Evolutionary conservation across 1,139 yeast genomes (phyloP).

Genomic region (Debaryomyces subglobosus): DNA sequence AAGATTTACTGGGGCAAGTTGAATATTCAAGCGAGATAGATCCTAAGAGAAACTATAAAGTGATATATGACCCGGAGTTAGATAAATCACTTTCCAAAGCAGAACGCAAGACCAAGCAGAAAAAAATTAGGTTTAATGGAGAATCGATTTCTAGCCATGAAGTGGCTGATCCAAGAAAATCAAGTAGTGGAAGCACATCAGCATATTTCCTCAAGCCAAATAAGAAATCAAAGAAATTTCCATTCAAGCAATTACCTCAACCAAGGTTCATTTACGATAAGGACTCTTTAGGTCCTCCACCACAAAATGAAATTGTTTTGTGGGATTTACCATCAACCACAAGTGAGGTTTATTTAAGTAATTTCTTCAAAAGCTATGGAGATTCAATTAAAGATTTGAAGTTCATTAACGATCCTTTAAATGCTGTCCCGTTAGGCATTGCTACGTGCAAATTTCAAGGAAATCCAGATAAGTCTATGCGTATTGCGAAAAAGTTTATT

Average conservation of each 20-base stretch:
- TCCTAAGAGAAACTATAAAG: constrained; percentile 39
- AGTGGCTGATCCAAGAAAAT: constrained; percentile 40
- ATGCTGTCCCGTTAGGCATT: constrained; percentile 81
- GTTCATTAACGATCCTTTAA: constrained; percentile 68
- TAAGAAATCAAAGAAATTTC: constrained; percentile 45
- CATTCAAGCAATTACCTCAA: constrained; percentile 51
- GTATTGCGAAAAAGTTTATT: constrained; percentile 39
- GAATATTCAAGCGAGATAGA: constrained; percentile 21
- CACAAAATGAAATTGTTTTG: constrained; percentile 68
- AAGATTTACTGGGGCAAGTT: constrained; percentile 22
- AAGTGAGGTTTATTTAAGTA: constrained; percentile 52
- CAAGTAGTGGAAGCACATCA: constrained; percentile 24
- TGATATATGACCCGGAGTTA: constrained; percentile 62
- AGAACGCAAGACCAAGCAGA: constrained; percentile 39
- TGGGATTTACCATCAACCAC: constrained; percentile 60
- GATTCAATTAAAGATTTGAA: constrained; percentile 54
- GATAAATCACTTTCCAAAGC: constrained; percentile 30
- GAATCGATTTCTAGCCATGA: constrained; percentile 24
- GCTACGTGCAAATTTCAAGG: constrained; percentile 70
- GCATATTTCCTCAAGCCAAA: constrained; percentile 45
- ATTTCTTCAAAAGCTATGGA: constrained; percentile 64
- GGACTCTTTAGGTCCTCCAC: constrained; percentile 76
- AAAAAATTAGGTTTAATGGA: constrained; percentile 41
- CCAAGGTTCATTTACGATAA: constrained; percentile 65
- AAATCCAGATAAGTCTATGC: constrained; percentile 54